These are phyloP conservation scores for Phlebiopsis flavidoalba DNA, from an alignment of 768 basidiomycete genomes.

Conservation along the genomic window DNA sequence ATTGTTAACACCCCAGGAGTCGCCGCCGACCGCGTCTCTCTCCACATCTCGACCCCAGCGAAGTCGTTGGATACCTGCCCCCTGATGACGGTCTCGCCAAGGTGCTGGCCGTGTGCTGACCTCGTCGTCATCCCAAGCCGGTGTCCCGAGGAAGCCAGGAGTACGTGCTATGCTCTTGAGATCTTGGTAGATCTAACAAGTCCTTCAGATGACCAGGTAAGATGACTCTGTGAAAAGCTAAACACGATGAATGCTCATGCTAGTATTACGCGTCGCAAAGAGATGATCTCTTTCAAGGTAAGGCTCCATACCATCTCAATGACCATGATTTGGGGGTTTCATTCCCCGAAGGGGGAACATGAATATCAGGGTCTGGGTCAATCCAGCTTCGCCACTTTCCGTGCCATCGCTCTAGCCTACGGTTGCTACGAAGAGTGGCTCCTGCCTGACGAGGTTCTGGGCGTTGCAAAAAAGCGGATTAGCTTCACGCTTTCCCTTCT, in stretches of 20 bases:
- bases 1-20: conserved; percentile 98
- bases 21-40: conserved; percentile 76
- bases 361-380: too few relatives aligned
- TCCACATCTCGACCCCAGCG: conserved; percentile 87
- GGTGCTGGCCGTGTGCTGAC: conserved; percentile 78
- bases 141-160: conserved; percentile 92
- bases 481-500: background rate
- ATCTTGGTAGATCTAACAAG: conserved; percentile 4
- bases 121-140: conserved; percentile 94
- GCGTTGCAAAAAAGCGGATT: background rate
- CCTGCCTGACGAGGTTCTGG: too few relatives aligned
- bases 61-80: conserved; percentile 76
- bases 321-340: background rate
- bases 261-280: conserved; percentile 32
- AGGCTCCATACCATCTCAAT: conserved; percentile 11
- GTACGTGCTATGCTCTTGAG: conserved; percentile 39
- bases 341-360: too few relatives aligned
- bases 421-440: too few relatives aligned
- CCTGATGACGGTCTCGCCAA: conserved; percentile 80
- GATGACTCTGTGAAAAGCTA: conserved; percentile 4
- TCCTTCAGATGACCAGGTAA: conserved; percentile 46
- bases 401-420: too few relatives aligned
- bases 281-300: conserved; percentile 95
- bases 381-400: too few relatives aligned
- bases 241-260: background rate